These are phyloP conservation scores for Colletotrichum tabaci DNA, from an alignment of 2,329 filamentous ascomycete species.

Conservation along the genomic window DNA sequence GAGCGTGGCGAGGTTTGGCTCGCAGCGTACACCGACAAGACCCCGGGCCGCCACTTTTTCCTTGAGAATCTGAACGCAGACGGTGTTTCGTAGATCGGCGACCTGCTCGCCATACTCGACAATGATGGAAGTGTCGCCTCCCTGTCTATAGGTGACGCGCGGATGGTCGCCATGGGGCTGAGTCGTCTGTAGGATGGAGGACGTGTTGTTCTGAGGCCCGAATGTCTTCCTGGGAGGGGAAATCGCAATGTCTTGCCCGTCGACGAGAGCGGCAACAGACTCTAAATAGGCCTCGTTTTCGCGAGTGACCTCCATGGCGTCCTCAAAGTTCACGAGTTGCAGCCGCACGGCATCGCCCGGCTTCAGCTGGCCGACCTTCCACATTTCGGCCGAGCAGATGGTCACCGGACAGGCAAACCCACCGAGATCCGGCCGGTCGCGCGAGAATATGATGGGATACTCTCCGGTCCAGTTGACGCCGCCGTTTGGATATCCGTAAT, in stretches of 20 bases:
- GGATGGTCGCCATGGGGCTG: slow-evolving; percentile 50
- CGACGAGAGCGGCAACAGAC: slow-evolving; percentile 4
- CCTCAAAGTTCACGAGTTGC: slow-evolving; percentile 18
- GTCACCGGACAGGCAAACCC: slow-evolving; percentile 51
- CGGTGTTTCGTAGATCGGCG: slow-evolving; percentile 68
- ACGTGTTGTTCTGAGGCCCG: neutral
- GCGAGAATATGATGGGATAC: slow-evolving; percentile 51
- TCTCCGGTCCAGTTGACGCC: slow-evolving; percentile 55
- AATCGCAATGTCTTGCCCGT: neutral
- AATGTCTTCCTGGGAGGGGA: neutral
- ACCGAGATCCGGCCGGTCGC: slow-evolving; percentile 52
- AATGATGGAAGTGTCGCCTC: slow-evolving; percentile 67
- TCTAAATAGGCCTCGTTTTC: slow-evolving; percentile 4
- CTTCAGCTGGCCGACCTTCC: slow-evolving; percentile 54
- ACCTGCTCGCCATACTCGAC: slow-evolving; percentile 71
- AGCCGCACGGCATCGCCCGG: slow-evolving; percentile 46
- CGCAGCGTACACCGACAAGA: slow-evolving; percentile 33
- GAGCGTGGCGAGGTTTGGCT: slow-evolving; percentile 44
- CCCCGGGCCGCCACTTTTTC: slow-evolving; percentile 28
- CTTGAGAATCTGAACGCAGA: slow-evolving; percentile 41
- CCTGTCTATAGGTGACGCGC: slow-evolving; percentile 57
- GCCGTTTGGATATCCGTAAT: slow-evolving; percentile 69
- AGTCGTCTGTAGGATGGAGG: slow-evolving; percentile 47
- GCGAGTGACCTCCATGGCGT: neutral
- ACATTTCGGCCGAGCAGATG: slow-evolving; percentile 52